A percentile compares a stretch with the other conserved stretches of the same genome.
Evolutionary conservation across 371 early-diverging fungal species (phyloP).

Genomic region (Apophysomyces ossiformis): DNA sequence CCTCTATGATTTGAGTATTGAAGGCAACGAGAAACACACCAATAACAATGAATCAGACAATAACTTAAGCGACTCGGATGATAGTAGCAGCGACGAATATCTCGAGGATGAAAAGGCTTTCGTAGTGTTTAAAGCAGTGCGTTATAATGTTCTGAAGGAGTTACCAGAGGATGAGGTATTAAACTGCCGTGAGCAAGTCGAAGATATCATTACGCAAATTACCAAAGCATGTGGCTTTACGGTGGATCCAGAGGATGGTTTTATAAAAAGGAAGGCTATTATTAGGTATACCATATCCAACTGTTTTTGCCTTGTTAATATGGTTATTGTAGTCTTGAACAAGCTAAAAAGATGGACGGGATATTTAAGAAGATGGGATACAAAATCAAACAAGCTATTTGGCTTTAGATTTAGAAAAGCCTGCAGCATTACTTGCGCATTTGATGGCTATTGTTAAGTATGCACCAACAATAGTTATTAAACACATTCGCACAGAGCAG

Average conservation of each 20-base stretch:
- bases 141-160: conserved; percentile 49
- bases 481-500: too few relatives aligned
- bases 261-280: conserved; percentile 36
- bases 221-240: conserved; percentile 27
- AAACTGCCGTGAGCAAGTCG: conserved; percentile 43
- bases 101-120: conserved; percentile 17
- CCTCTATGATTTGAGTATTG: conserved; percentile 32
- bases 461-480: too few relatives aligned
- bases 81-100: background rate
- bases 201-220: conserved; percentile 35
- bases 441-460: too few relatives aligned
- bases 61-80: background rate
- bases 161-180: conserved; percentile 34
- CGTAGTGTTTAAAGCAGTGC: conserved; percentile 45
- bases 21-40: conserved; percentile 8
- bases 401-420: background rate
- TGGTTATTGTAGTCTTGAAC: conserved; percentile 26
- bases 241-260: conserved; percentile 23
- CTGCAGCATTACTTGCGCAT: too few relatives aligned
- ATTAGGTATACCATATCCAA: conserved; percentile 30
- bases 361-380: conserved; percentile 50
- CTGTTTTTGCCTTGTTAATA: background rate
- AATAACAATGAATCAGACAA: conserved; percentile 8
- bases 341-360: conserved; percentile 51
- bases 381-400: conserved; percentile 50